These are phyloP conservation scores for Sanghuangporus baumii DNA, from an alignment of 1,284 basidiomycete species.

Conservation along the genomic window DNA sequence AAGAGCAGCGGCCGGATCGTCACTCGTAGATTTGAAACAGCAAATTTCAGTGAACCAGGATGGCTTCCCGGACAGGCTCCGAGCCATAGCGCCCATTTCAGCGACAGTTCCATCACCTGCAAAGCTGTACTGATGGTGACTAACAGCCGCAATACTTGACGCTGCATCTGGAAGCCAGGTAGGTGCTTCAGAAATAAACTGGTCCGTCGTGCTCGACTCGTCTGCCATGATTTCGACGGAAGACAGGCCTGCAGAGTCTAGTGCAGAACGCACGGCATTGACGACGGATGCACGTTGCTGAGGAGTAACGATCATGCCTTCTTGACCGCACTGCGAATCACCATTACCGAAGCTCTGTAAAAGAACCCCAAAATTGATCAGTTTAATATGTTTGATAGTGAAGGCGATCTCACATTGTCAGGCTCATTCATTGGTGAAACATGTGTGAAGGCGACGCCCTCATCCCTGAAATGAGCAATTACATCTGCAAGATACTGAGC, in stretches of 20 bases:
- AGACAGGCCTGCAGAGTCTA: slow-evolving; percentile 20
- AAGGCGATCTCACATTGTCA: slow-evolving; percentile 16
- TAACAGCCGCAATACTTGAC: slow-evolving; percentile 22
- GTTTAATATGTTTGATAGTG: slow-evolving; percentile 6
- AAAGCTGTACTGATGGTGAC: slow-evolving; percentile 27
- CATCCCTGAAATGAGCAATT: slow-evolving; percentile 23
- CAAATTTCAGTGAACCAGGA: slow-evolving; percentile 27
- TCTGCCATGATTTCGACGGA: slow-evolving; percentile 25
- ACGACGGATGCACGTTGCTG: slow-evolving; percentile 26
- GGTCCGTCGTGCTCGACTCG: slow-evolving; percentile 22
- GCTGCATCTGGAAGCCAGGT: slow-evolving; percentile 24
- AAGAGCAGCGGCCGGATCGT: slow-evolving; percentile 14
- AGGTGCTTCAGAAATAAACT: slow-evolving; percentile 23
- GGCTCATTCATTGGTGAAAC: slow-evolving; percentile 28
- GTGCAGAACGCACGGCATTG: slow-evolving; percentile 21
- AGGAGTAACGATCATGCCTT: slow-evolving; percentile 28
- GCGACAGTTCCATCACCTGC: slow-evolving; percentile 19
- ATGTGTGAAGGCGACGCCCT: slow-evolving; percentile 25
- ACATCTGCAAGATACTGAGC: slow-evolving; percentile 27
- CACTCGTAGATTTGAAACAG: slow-evolving; percentile 18
- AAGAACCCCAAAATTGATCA: not conserved
- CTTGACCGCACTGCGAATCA: slow-evolving; percentile 25
- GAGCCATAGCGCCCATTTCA: slow-evolving; percentile 19
- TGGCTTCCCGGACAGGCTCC: slow-evolving; percentile 22
- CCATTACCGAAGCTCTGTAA: slow-evolving; percentile 16